Base-by-base conservation (phyloP, 148 eudicot species). In the Silene uniflora region DNA sequence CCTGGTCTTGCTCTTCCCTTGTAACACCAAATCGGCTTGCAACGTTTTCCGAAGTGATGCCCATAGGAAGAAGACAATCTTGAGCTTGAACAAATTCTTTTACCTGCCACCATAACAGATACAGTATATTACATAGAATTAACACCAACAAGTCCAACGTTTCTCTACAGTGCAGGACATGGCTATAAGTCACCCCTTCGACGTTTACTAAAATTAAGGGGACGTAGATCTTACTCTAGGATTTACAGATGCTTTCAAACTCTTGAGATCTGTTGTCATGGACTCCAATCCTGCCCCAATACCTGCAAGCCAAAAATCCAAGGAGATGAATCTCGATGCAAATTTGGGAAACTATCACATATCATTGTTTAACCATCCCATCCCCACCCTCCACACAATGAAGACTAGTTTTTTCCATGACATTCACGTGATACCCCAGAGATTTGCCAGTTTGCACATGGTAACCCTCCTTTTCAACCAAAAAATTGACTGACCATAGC, bases 21-120 rank as follows among this genome's bases (percentile, higher is more conserved):
- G 97, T 85, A 60, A 96, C 91, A 18, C 91, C 88, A 84, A 92
- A 96, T 56, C 91, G 94, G 10, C 83, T 84, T 9, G 99, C 97
- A 78, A 96, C 99, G 81, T 96, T 96, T 87, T 96, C 99, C 25
- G 99, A 96, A 61, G 98, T 95, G 19, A 96, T 64, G 49, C 99
- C 99, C 98, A 92, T 96, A 39, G 98, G 99, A 71, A 96, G 93
- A 84, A 96, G 92, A 82, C 98, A 96, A 87, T 91, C 83, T 80
- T 88, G 98, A 25, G 99, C 99, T 83, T 92, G 86, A 71, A 70
- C 86, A 82, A 92, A 74, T 10, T 84, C 78, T 76, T 89, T 84
- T 25, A 91, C 99, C 99, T 96, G 79, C 73, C 73, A 62, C 64
- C 65, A 17, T 12, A 77, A 21, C 0, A 73, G 23, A 58, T 19